Conservation (phyloP, 1,139 yeast species). For the Lodderomyces orthopsilosis region DNA sequence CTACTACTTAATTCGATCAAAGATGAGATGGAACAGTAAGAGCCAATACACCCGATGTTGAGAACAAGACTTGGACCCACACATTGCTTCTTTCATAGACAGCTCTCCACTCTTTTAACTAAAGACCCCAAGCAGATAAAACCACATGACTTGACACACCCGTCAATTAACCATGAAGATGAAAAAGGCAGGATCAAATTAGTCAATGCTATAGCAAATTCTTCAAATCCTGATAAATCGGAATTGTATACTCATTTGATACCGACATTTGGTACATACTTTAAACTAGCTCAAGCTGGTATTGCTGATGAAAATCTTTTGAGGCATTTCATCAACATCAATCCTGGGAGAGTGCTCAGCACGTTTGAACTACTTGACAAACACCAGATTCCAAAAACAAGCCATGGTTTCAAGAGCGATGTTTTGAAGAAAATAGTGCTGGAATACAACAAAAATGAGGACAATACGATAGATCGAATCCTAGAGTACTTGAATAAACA, state of each 20-base stretch:
- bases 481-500: neutral
- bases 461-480: neutral
- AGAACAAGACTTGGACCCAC: neutral
- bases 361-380: constrained; percentile 33
- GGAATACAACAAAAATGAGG: constrained; percentile 18
- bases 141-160: constrained; percentile 6
- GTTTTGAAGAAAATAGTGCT: constrained; percentile 22
- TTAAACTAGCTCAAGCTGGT: constrained; percentile 9
- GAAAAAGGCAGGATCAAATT: constrained; percentile 9
- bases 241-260: constrained; percentile 14
- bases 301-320: constrained; percentile 14
- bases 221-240: constrained; percentile 12
- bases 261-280: constrained; percentile 35
- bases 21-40: no score
- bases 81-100: constrained; percentile 4
- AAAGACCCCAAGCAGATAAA: constrained; percentile 15
- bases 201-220: constrained; percentile 11
- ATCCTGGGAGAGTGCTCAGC: constrained; percentile 42
- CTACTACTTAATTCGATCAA: neutral
- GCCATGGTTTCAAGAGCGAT: constrained; percentile 15
- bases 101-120: constrained; percentile 15
- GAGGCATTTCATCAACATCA: constrained; percentile 26
- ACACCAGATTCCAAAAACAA: constrained; percentile 15
- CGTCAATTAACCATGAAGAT: constrained; percentile 12
- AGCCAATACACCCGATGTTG: neutral